Percentiles rank a stretch among this genome's conserved stretches.
Conservation (phyloP, 208 protist genomes). For the Hexamita inflata region DNA sequence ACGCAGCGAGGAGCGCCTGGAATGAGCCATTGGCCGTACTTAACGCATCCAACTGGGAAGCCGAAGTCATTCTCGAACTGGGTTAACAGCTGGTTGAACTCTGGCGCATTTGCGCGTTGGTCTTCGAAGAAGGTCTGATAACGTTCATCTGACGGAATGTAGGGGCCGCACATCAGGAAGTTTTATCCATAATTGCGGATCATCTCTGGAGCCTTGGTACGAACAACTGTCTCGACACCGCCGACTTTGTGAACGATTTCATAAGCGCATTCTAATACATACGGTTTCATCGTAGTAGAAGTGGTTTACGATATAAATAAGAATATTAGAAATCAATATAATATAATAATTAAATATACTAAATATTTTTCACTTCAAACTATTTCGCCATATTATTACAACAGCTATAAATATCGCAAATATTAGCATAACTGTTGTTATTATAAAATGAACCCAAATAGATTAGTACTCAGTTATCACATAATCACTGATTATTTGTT, state of each 20-base stretch:
- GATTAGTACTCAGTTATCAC: too few species aligned
- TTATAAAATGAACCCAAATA: too few species aligned
- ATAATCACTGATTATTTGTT: too few species aligned
- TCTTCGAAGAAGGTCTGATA: conserved; percentile 15
- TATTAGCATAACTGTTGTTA: too few species aligned
- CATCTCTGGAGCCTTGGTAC: conserved; percentile 16
- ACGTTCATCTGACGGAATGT: background rate
- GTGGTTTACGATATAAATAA: too few species aligned
- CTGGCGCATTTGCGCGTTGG: background rate
- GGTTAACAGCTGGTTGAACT: background rate
- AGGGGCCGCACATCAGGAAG: conserved; percentile 1
- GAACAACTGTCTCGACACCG: conserved; percentile 22
- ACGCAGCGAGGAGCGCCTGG: background rate
- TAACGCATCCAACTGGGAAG: background rate
- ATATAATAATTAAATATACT: too few species aligned
- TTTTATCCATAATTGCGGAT: background rate
- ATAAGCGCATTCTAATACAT: conserved; percentile 6
- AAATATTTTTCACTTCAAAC: too few species aligned
- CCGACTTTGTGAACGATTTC: conserved; percentile 23
- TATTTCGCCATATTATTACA: too few species aligned
- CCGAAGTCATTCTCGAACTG: background rate
- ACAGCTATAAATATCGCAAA: too few species aligned
- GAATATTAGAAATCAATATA: too few species aligned
- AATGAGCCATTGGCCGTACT: conserved; percentile 21
- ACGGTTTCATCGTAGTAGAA: too few species aligned